Evolutionary conservation across 2,329 filamentous ascomycete genomes (phyloP).

Genomic region (Westerdykella aurantiaca): DNA sequence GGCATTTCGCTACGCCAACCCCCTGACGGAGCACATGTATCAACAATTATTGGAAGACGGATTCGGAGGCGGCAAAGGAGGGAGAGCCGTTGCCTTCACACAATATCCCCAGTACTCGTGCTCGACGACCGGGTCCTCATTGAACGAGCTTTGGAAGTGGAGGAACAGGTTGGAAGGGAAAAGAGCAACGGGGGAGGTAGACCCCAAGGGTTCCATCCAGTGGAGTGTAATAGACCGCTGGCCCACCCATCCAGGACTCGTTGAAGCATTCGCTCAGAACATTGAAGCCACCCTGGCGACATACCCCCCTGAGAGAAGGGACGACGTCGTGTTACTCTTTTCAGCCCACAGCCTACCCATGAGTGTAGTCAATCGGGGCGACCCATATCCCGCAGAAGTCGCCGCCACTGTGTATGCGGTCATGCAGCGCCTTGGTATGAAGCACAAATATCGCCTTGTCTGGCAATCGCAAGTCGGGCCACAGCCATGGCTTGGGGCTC

Average conservation of each 20-base stretch:
- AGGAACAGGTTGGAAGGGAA: constrained; percentile 80
- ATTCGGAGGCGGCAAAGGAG: constrained; percentile 83
- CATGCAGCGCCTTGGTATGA: constrained; percentile 84
- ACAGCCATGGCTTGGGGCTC: constrained; percentile 88
- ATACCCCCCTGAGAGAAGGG: constrained; percentile 75
- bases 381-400: constrained; percentile 92
- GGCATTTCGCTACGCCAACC: constrained; percentile 90
- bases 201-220: constrained; percentile 64
- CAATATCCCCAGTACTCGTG: constrained; percentile 99
- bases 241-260: constrained; percentile 84
- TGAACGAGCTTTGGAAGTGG: constrained; percentile 99
- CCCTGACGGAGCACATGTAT: constrained; percentile 93
- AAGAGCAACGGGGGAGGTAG: constrained; percentile 48
- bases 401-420: constrained; percentile 93
- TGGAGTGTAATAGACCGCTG: constrained; percentile 99
- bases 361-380: constrained; percentile 94
- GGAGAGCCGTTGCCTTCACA: constrained; percentile 90
- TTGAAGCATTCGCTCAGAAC: constrained; percentile 88
- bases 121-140: constrained; percentile 89
- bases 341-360: constrained; percentile 95
- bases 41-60: constrained; percentile 75
- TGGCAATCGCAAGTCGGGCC: constrained; percentile 99
- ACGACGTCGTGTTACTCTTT: constrained; percentile 81
- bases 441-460: constrained; percentile 85
- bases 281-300: constrained; percentile 79